Base-by-base conservation (phyloP, 495 filamentous ascomycete genomes). In the Penicillium antarcticum region DNA sequence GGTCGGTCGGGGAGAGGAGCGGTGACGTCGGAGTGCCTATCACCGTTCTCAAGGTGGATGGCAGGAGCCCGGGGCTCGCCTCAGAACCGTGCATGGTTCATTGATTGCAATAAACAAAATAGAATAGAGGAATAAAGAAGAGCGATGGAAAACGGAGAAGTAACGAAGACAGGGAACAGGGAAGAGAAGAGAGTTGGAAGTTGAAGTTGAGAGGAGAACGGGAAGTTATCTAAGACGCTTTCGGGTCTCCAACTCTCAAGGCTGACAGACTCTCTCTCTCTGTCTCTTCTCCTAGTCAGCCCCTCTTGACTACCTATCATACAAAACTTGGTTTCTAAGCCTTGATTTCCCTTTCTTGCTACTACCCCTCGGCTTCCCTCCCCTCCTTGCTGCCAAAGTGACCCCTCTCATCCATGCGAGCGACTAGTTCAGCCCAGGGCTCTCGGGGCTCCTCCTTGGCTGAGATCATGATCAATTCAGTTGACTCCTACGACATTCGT, bases 41-140 rank as follows among this genome's bases (percentile, higher is more conserved):
- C 57, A 68, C 56, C 39, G 64, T 69, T 48, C 57, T 59, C 36
- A 72, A 48, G 21, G 66, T 71, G 31, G 69, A 69, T 37, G 68
- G 69, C 49, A 69, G 61, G 64, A 69, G 63, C 65, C 60, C 63
- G 57, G 62, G 63, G 64, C 61, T 65, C 68, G 68, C 68, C 66
- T 75, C 70, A 69, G 37, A 63, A 62, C 62, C 66, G 65, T 71
- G 71, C 71, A 75, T 75, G 53, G 65, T 75, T 73, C 71, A 75
- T 75, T 53, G 65, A 72, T 65, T 57, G 53, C 37, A 48, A 9
- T 6, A 40, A 43, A 38, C 31, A 42, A 33, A 45, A n/a, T n/a
- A 23, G 32, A 13, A 43, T 35, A 52, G 38, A 44, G 18, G 21
- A 32, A 14, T 26, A 18, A 14, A 44, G 38, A 12, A 35, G 45